A percentile compares a stretch with the other conserved stretches of the same genome.
Evolutionary conservation across 768 basidiomycete species (phyloP).

Genomic region (Tricholoma sp.): DNA sequence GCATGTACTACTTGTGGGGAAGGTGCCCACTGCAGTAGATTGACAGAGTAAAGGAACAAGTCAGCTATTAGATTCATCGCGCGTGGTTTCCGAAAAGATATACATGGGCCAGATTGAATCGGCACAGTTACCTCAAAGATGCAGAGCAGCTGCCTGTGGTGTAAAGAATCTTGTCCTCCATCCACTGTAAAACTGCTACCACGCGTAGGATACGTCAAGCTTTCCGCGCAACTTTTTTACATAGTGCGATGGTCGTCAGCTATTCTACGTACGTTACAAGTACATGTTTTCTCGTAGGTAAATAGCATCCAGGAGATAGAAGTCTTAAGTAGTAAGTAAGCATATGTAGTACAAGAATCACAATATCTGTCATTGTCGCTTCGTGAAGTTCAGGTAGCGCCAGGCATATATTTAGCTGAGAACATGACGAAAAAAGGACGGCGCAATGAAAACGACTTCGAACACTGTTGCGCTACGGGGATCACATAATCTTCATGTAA

Average conservation of each 20-base stretch:
- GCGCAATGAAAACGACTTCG: neutral
- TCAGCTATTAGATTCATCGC: no score
- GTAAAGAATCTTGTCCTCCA: no score
- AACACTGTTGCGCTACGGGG: neutral
- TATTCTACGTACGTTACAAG: neutral
- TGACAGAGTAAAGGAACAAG: no score
- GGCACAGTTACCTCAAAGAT: no score
- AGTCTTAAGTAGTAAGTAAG: neutral
- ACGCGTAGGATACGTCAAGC: no score
- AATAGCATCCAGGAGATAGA: neutral
- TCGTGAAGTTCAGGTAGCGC: neutral
- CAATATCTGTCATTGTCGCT: neutral
- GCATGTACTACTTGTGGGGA: no score
- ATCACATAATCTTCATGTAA: neutral
- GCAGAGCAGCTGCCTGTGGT: no score
- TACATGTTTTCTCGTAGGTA: neutral
- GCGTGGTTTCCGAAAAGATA: no score
- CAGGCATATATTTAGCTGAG: neutral
- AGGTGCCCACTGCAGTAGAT: no score
- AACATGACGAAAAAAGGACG: neutral
- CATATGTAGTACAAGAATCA: neutral
- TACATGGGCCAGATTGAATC: no score
- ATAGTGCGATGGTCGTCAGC: no score
- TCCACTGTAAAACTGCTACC: no score
- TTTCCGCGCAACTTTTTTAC: neutral